phyloP scores from a whole-genome alignment of 2,329 filamentous ascomycete species.

The Paraphaeosphaeria sporulosa region DNA sequence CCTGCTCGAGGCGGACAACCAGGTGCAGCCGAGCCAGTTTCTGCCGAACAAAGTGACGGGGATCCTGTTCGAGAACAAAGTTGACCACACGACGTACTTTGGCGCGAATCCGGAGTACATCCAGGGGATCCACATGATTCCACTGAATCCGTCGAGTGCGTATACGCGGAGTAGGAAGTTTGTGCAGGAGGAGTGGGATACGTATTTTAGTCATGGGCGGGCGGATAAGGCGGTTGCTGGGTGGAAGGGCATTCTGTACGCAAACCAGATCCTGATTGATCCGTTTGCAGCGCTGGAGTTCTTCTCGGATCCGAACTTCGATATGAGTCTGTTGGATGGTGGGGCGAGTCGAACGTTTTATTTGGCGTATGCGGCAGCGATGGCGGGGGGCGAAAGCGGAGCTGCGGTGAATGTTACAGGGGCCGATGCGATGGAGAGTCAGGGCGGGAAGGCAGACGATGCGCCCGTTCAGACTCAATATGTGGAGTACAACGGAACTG shows the following conservation, averaged over 20 bases:
- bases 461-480: neutral
- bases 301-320: constrained; percentile 73
- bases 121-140: constrained; percentile 83
- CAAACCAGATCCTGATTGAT: constrained; percentile 81
- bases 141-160: constrained; percentile 73
- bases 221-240: constrained; percentile 73
- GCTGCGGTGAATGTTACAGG: neutral
- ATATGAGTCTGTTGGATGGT: constrained; percentile 75
- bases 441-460: neutral
- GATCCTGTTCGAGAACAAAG: constrained; percentile 92
- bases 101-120: constrained; percentile 73
- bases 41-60: constrained; percentile 79
- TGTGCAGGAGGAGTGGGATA: constrained; percentile 72
- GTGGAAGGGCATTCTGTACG: constrained; percentile 87
- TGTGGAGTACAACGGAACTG: neutral
- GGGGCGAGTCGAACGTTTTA: constrained; percentile 66
- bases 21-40: constrained; percentile 76
- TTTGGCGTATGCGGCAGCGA: constrained; percentile 44
- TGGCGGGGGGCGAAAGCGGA: constrained; percentile 17
- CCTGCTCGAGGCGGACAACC: constrained; percentile 76
- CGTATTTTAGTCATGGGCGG: constrained; percentile 76
- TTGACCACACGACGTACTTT: constrained; percentile 92
- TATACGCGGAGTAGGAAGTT: constrained; percentile 75
- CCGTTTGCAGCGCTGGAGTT: constrained; percentile 75
- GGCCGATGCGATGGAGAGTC: neutral